Base-by-base conservation (phyloP, 176 grass and related monocot genomes). In the Miscanthus lutarioriparius region DNA sequence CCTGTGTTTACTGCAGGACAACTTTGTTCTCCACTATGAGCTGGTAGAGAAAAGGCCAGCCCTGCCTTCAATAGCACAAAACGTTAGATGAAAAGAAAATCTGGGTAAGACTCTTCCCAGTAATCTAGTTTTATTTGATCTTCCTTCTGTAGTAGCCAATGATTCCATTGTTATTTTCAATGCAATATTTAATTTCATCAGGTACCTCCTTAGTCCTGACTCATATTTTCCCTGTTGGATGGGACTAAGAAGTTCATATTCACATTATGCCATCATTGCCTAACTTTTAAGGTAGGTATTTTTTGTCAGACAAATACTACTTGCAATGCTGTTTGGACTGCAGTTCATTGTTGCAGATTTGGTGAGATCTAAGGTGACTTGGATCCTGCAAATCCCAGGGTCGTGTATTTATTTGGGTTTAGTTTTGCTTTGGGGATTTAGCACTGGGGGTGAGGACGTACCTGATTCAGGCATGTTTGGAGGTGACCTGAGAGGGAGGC, bases 11-110 rank as follows among this genome's bases (percentile, higher is more conserved):
- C 51, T 91, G 78, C 87, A 97, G 94, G 94, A 97, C 39, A 94
- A 90, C 84, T 97, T 97, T 88, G 79, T 97, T 79, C 89, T 97
- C 37, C 76, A 94, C 39, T 97, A 97, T 51, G 94, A 97, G 26
- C 80, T 69, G 56, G 58, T 97, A 82, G 94, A 97, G 91, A 97
- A 97, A 71, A 93, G 40, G 59, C 94, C 94, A 75, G 23, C 81
- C 41, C 82, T 92, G 40, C 85, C 87, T 87, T 86, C 93, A 39
- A 66, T 62, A 38, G 67, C 71, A 49, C 75, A 86, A 86, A 90
- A 87, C 59, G 41, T 88, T 88, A 68, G 91, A 83, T 97, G 86
- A 97, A 87, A 61, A 25, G 25, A 32, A 25, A 62, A 47, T 88
- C 49, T 86, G 71, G 85, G 89, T 96, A 66, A 89, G 89, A 51